phyloP scores from a whole-genome alignment of 2,329 filamentous ascomycete genomes.

The Cyphellophora attinorum region DNA sequence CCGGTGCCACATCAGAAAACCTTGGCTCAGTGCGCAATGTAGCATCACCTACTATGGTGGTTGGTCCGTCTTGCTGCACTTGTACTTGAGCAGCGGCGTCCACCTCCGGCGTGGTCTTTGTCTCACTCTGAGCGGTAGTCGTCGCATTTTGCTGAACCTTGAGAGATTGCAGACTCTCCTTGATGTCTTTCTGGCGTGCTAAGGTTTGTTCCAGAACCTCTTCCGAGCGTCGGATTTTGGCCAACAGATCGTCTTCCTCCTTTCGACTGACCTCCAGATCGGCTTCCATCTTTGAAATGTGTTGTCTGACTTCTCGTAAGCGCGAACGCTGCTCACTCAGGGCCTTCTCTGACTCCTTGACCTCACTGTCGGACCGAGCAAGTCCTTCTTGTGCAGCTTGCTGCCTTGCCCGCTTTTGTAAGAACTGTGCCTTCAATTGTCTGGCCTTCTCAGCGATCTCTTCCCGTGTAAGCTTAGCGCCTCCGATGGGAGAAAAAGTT shows the following conservation, averaged over 20 bases:
- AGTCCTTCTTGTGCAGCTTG: constrained; percentile 40
- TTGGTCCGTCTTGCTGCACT: too few relatives aligned
- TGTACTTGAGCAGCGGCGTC: too few relatives aligned
- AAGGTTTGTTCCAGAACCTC: constrained; percentile 28
- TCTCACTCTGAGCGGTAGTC: too few relatives aligned
- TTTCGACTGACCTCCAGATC: constrained; percentile 12
- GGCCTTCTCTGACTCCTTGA: constrained; percentile 26
- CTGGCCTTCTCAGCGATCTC: constrained; percentile 13
- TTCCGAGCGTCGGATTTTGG: constrained; percentile 35
- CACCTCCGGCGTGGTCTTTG: too few relatives aligned
- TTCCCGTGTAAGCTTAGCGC: constrained; percentile 12
- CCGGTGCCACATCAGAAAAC: too few relatives aligned
- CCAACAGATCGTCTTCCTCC: constrained; percentile 30
- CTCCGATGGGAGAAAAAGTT: constrained; percentile 1
- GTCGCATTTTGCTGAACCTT: constrained; percentile 39
- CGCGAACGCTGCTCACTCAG: constrained; percentile 24
- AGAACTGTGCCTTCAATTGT: constrained; percentile 20
- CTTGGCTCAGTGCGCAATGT: too few relatives aligned
- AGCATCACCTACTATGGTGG: too few relatives aligned
- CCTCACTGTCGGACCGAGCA: constrained; percentile 35
- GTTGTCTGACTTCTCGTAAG: constrained; percentile 21
- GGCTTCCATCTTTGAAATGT: constrained; percentile 6
- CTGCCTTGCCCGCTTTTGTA: constrained; percentile 32
- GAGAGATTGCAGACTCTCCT: constrained; percentile 39
- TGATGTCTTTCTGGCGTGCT: constrained; percentile 32